A percentile compares a stretch with the other conserved stretches of the same genome.
phyloP scores from a whole-genome alignment of 352 stramenopile species.

The Phytopythium mirpurense region DNA sequence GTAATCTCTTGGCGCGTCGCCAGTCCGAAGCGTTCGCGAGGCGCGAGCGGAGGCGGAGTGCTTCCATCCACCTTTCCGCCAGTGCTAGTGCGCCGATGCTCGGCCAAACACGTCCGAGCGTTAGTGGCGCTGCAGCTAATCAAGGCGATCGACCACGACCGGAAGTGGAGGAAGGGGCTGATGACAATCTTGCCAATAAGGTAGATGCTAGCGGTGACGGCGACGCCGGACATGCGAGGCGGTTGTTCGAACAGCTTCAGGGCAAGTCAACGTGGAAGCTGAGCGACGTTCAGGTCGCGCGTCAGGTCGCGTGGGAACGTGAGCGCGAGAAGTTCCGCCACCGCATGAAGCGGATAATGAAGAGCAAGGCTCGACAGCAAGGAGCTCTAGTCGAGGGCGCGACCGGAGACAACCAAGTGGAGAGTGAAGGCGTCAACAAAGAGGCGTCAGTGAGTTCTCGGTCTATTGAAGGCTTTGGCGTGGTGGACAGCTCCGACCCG shows the following conservation, averaged over 20 bases:
- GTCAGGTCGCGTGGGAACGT: constrained; percentile 56
- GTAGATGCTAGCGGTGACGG: background rate
- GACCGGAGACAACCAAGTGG: constrained; percentile 11
- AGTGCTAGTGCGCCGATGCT: constrained; percentile 27
- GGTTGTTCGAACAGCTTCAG: constrained; percentile 66
- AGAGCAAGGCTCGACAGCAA: constrained; percentile 26
- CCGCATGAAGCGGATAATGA: constrained; percentile 68
- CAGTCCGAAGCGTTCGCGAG: constrained; percentile 17
- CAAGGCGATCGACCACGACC: background rate
- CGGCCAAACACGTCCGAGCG: background rate
- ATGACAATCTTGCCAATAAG: background rate
- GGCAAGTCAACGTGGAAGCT: constrained; percentile 70
- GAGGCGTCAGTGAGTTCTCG: background rate
- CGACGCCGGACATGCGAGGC: constrained; percentile 15
- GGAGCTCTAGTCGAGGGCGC: constrained; percentile 2
- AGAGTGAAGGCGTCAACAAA: constrained; percentile 3
- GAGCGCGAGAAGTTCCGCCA: constrained; percentile 65
- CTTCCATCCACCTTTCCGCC: constrained; percentile 1
- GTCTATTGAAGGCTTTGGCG: constrained; percentile 6
- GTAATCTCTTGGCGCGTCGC: constrained; percentile 14
- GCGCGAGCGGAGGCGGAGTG: constrained; percentile 17
- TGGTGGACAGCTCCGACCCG: background rate
- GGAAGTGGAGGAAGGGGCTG: background rate
- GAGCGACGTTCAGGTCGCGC: constrained; percentile 61
- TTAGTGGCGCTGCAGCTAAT: background rate